These are phyloP conservation scores for Leptomonas pyrrhocoris DNA, from an alignment of 208 protist genomes.

Conservation along the genomic window DNA sequence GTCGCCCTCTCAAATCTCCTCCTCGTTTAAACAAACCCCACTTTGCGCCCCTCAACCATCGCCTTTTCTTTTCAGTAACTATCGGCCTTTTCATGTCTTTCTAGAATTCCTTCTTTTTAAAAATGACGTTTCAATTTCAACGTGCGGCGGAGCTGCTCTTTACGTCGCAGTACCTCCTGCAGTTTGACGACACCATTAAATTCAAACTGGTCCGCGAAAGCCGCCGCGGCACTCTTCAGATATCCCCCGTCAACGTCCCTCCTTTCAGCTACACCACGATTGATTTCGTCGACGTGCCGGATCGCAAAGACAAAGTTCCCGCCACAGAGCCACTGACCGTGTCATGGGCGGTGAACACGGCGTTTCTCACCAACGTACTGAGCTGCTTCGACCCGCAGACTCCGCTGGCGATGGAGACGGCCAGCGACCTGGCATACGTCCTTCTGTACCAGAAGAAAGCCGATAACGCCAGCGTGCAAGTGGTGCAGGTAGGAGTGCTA, in stretches of 20 bases:
- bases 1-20: too few relatives aligned
- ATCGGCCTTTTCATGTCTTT: neutral
- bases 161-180: slow-evolving; percentile 31
- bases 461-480: slow-evolving; percentile 37
- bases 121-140: slow-evolving; percentile 39
- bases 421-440: slow-evolving; percentile 38
- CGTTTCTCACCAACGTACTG: slow-evolving; percentile 43
- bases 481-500: slow-evolving; percentile 50
- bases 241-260: slow-evolving; percentile 49
- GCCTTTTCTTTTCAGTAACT: too few relatives aligned
- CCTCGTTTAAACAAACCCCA: too few relatives aligned
- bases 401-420: slow-evolving; percentile 49
- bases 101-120: too few relatives aligned
- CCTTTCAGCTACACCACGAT: slow-evolving; percentile 69
- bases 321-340: slow-evolving; percentile 24
- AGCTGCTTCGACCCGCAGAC: slow-evolving; percentile 50
- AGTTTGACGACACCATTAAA: slow-evolving; percentile 53
- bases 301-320: slow-evolving; percentile 8
- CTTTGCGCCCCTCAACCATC: too few relatives aligned
- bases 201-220: slow-evolving; percentile 34
- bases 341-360: slow-evolving; percentile 54
- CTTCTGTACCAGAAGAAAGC: slow-evolving; percentile 45
- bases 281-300: slow-evolving; percentile 25
- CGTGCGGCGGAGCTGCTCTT: slow-evolving; percentile 28
- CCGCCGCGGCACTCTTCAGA: slow-evolving; percentile 20